phyloP scores from a whole-genome alignment of 163 green algal genomes.

The Scenedesmus sp. region DNA sequence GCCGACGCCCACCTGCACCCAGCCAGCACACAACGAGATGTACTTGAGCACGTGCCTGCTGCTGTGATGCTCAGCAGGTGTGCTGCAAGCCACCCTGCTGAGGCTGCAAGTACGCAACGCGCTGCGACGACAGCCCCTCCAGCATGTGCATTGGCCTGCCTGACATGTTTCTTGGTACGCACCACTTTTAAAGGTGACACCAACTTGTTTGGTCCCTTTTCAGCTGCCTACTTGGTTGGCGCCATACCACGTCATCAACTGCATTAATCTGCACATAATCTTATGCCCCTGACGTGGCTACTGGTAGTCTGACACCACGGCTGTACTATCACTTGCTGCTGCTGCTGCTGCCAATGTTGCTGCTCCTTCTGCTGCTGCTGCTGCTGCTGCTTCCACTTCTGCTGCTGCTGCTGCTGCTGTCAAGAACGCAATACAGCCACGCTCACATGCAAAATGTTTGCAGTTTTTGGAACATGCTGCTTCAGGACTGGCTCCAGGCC shows the following conservation, averaged over 20 bases:
- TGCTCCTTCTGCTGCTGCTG: neutral
- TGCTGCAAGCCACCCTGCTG: neutral
- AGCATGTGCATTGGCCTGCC: neutral
- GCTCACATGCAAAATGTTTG: slow-evolving; percentile 60
- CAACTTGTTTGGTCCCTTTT: no score
- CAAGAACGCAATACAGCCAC: neutral
- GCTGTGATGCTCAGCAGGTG: neutral
- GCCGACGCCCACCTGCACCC: slow-evolving; percentile 69
- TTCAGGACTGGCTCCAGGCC: slow-evolving; percentile 57
- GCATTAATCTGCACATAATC: neutral
- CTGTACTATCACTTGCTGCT: neutral
- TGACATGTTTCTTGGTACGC: neutral
- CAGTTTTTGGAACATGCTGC: slow-evolving; percentile 29
- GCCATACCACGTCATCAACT: no score
- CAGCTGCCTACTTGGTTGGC: neutral
- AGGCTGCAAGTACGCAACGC: neutral
- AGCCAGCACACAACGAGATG: neutral
- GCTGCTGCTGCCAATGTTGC: neutral
- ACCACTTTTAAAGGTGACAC: no score
- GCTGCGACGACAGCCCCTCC: neutral
- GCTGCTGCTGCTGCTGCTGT: neutral
- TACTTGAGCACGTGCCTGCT: neutral
- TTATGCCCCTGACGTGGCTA: neutral
- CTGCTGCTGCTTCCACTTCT: no score
- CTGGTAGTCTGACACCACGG: neutral